Evolutionary conservation across 768 basidiomycete genomes (phyloP).

Genomic region (Candolleomyces eurysporus): DNA sequence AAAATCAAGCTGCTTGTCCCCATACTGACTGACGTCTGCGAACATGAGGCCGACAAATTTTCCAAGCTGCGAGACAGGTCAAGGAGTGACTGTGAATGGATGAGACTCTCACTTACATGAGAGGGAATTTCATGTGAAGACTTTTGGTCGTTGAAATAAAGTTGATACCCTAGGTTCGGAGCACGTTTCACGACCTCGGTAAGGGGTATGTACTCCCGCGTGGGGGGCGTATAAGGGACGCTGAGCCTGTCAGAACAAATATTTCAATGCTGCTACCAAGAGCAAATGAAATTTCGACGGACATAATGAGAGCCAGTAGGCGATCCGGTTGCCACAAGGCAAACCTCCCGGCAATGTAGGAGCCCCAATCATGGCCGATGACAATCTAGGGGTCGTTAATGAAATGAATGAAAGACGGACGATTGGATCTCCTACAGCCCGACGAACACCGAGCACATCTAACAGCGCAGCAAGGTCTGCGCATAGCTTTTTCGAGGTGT

Average conservation of each 20-base stretch:
- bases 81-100: neutral
- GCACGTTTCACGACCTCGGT: slow-evolving; percentile 47
- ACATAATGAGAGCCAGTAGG: slow-evolving; percentile 59
- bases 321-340: slow-evolving; percentile 72
- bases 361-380: slow-evolving; percentile 84
- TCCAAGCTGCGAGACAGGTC: slow-evolving; percentile 23
- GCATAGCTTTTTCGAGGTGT: slow-evolving; percentile 58
- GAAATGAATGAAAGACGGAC: neutral
- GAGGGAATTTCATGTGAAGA: slow-evolving; percentile 56
- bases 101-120: slow-evolving; percentile 37
- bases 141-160: slow-evolving; percentile 55
- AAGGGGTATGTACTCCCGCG: slow-evolving; percentile 44
- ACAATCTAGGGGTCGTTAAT: slow-evolving; percentile 41
- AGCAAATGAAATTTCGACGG: slow-evolving; percentile 19
- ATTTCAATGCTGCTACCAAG: neutral
- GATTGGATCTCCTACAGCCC: slow-evolving; percentile 45
- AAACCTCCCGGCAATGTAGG: slow-evolving; percentile 60
- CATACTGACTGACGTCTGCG: slow-evolving; percentile 11
- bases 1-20: slow-evolving; percentile 13
- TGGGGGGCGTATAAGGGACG: slow-evolving; percentile 64
- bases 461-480: slow-evolving; percentile 66
- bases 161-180: slow-evolving; percentile 66
- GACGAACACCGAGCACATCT: slow-evolving; percentile 49
- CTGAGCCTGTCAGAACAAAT: slow-evolving; percentile 48
- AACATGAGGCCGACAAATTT: slow-evolving; percentile 33